Base-by-base conservation (phyloP, 176 grass and related monocot species). In the Ananas comosus region DNA sequence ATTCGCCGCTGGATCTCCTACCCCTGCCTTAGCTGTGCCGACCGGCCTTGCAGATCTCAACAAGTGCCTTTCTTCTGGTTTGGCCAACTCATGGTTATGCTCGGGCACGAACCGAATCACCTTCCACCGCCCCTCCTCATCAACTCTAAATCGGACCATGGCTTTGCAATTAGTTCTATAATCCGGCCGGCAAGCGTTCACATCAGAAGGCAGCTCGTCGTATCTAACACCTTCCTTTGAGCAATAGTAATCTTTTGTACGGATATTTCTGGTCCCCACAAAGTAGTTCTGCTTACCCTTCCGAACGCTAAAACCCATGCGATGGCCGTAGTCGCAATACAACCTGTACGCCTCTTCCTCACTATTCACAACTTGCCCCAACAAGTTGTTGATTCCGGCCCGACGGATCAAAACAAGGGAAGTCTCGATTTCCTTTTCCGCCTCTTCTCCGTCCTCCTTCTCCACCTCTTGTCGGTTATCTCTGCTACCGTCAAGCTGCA, bases 271-370 rank as follows among this genome's bases (percentile, higher is more conserved):
- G 48, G 86, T 93, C 21, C 90, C 90, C 23, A 89, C 82, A 67
- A 89, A 93, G 74, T 93, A 93, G 53, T 85, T 89, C 70, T 93
- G 90, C 61, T 93, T 93, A 64, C 86, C 90, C 80, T 89, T 93
- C 13, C 90, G 90, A 49, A 93, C 90, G 51, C 90, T 93, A 70
- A 93, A 93, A 48, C 90, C 90, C 8, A 89, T 79, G 11, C 90
- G 80, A 88, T 93, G 90, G 3, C 90, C 87, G 72, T 93, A 93
- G 59, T 93, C 90, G 13, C 90, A 93, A 57, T 86, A 93, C 51
- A 93, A 51, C 22, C 67, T 84, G 77, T 89, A 93, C 13, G 86
- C 90, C 83, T 93, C 86, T 50, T 93, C 90, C 70, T 93, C 90
- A 68, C 86, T 93, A 48, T 93, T 77, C 21, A 93, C 90, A 19